Evolutionary conservation across 805 yeast genomes (phyloP), one percentile per base, ranked within the genome.

Genomic region (Hyphopichia homilentoma): DNA sequence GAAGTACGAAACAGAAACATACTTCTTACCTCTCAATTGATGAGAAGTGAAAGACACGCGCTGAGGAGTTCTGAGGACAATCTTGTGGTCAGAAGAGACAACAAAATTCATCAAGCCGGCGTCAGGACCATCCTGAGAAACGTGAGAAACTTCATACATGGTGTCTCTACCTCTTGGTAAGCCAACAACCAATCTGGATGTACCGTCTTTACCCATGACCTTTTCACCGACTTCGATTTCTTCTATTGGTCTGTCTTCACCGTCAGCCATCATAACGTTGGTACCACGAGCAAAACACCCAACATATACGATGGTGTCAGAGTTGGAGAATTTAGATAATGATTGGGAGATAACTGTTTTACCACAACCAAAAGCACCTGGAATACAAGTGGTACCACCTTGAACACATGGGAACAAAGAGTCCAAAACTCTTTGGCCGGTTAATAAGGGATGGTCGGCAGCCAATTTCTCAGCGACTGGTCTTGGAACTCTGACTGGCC

Each of bases 331-430:
- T 65, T 93, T 93, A 44, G 97, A 90, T 59, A 93, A 73, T 1
- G 97, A 87, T 70, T 90, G 98, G 18, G 98, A 90, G 59, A 90
- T 90, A 53, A 90, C 98, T 8, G 98, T 90, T 62, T 89, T 93
- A 65, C 99, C 99, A 68, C 97, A 93, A 44, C 99, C 99, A 53
- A 93, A 93, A 43, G 99, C 99, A 69, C 99, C 99, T 29, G 99
- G 99, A 61, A 93, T 93, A 83, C 98, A 94, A 21, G 99, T 93
- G 24, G 99, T 93, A 73, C 99, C 99, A 70, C 99, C 99, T 73
- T 93, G 98, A 50, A 93, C 99, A 79, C 95, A 84, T 29, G 99
- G 99, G 77, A 93, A 93, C 45, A 93, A 76, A 19, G 98, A 82
- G 66, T 93, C 99, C 62, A 93, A 74, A 32, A 93, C 99, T 76